Base-by-base conservation (phyloP, 257 asterid genomes). In the Sherardia arvensis region DNA sequence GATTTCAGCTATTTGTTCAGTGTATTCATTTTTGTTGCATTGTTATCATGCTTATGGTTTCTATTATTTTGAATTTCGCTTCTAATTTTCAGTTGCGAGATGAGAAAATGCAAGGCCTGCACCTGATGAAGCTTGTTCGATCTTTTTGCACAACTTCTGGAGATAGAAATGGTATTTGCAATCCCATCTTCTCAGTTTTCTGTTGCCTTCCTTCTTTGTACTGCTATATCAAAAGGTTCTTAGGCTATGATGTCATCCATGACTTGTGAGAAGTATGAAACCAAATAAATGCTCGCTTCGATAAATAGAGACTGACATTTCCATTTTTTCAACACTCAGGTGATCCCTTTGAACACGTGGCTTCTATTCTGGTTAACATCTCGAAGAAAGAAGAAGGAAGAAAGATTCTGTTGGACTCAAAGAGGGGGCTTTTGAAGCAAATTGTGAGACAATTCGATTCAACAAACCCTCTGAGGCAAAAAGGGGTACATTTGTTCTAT, bases 331-430 rank as follows among this genome's bases (percentile, higher is more conserved):
- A 3, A 26, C 27, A 28, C 27, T 53, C 85, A 89, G 99, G 78
- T 60, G 97, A 93, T 81, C 84, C 92, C 54, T 93, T 81, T 78
- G 96, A 85, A 67, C 96, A 90, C 45, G 96, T 90, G 76, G 97
- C 94, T 59, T 93, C 99, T 45, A 67, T 93, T 81, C 94, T 93
- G 28, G 94, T 93, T 20, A 93, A 87, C 77, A 70, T 93, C 77
- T 90, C 97, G 1, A 76, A 87, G 87, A 90, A 87, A 62, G 88
- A 79, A 83, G 81, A 73, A 23, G 99, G 99, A 72, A 78, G 99
- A 66, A 83, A 87, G 70, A 91, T 90, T 77, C 78, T 93, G 45
- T 73, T 93, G 75, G 99, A 93, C 68, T 94, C 96, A 43, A 87
- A 85, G 74, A 79, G 87, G 62, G 96, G 97, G 51, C 92, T 90